Percentiles rank a stretch among this genome's conserved stretches.
phyloP scores from a whole-genome alignment of 176 grass and related monocot genomes.

The Musa acuminata region DNA sequence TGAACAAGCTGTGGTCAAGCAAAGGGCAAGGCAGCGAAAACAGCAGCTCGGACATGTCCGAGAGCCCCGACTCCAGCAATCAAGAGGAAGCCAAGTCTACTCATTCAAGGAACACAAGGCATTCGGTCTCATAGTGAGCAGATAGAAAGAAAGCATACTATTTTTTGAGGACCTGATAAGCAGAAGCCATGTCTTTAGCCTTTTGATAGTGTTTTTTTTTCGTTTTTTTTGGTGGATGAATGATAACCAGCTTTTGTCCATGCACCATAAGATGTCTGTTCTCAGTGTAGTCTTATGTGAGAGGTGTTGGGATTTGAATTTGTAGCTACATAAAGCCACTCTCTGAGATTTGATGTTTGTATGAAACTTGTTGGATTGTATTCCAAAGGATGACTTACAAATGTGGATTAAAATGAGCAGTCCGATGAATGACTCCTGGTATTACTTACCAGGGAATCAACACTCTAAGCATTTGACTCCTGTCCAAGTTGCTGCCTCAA shows the following conservation, averaged over 20 bases:
- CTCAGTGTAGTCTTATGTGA: not conserved
- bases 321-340: not conserved
- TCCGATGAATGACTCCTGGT: too few relatives aligned
- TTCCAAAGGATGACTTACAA: not conserved
- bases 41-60: conserved; percentile 72
- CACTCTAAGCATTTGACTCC: too few relatives aligned
- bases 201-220: not conserved
- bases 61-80: conserved; percentile 65
- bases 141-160: not conserved
- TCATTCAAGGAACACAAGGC: conserved; percentile 47
- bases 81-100: conserved; percentile 60
- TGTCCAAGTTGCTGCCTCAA: too few relatives aligned
- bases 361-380: not conserved
- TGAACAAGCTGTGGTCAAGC: conserved; percentile 85
- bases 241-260: not conserved
- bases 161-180: not conserved
- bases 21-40: conserved; percentile 51
- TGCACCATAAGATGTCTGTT: not conserved
- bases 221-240: not conserved
- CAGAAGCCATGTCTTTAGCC: not conserved
- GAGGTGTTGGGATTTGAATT: not conserved
- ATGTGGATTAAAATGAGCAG: not conserved
- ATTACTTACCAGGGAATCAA: too few relatives aligned
- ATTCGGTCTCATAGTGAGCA: conserved; percentile 35
- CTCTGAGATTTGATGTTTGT: not conserved